Percentiles rank a stretch among this genome's conserved stretches.
phyloP scores from a whole-genome alignment of 1,284 basidiomycete species.

The Takashimella tepidaria region DNA sequence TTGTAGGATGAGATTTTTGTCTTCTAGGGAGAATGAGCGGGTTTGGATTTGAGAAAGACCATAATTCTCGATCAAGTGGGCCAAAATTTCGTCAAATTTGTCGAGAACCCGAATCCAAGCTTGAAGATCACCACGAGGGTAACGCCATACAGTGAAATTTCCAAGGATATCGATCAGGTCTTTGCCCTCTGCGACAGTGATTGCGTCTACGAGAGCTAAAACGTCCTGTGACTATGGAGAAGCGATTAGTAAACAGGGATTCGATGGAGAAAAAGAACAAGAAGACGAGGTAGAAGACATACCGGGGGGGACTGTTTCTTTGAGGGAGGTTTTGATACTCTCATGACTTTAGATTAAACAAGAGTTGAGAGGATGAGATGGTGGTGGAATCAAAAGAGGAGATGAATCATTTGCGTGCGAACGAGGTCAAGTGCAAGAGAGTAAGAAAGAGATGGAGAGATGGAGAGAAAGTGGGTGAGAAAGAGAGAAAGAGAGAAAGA shows the following conservation, averaged over 20 bases:
- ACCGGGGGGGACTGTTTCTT: conserved; percentile 36
- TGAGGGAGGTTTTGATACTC: neutral
- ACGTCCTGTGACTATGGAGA: conserved; percentile 24
- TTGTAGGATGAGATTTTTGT: conserved; percentile 71
- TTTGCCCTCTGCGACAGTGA: conserved; percentile 23
- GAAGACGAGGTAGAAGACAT: conserved; percentile 4
- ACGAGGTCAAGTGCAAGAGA: neutral
- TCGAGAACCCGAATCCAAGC: conserved; percentile 94
- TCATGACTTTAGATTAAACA: no score
- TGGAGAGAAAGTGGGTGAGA: neutral
- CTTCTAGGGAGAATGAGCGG: conserved; percentile 68
- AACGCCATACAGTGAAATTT: conserved; percentile 62
- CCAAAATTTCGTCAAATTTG: conserved; percentile 86
- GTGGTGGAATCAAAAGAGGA: neutral
- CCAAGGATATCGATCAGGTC: conserved; percentile 25
- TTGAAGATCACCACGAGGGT: conserved; percentile 94
- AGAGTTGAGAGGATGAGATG: no score
- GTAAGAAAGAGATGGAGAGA: neutral
- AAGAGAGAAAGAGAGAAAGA: neutral
- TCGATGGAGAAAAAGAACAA: neutral
- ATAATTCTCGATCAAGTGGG: conserved; percentile 75
- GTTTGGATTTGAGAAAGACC: conserved; percentile 57
- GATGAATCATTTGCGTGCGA: neutral
- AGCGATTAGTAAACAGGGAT: neutral
- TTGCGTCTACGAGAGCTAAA: conserved; percentile 27